Evolutionary conservation across 441 rosid genomes (phyloP).

Genomic region (Adansonia gregorii): DNA sequence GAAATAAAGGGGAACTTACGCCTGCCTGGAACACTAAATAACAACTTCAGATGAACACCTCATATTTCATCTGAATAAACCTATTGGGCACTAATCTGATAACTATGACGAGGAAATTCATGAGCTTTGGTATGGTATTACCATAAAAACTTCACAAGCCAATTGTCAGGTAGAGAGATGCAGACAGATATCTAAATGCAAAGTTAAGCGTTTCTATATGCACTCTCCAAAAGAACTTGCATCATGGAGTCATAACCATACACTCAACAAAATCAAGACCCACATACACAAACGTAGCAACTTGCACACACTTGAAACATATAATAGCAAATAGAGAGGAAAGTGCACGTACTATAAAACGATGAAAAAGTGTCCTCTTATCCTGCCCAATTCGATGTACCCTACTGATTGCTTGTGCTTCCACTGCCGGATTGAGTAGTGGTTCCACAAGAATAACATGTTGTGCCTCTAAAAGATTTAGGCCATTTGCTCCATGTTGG

Average conservation of each 20-base stretch:
- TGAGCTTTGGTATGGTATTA: background rate
- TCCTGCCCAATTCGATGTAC: slow-evolving; percentile 95
- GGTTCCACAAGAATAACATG: slow-evolving; percentile 97
- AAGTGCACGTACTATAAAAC: slow-evolving; percentile 66
- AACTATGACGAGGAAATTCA: background rate
- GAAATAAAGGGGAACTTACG: background rate
- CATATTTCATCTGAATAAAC: background rate
- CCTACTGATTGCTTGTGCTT: slow-evolving; percentile 95
- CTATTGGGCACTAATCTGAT: slow-evolving; percentile 4
- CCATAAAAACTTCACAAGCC: background rate
- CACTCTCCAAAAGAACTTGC: background rate
- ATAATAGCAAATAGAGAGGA: background rate
- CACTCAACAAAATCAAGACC: background rate
- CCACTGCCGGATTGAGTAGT: slow-evolving; percentile 91
- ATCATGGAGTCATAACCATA: background rate
- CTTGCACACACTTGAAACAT: background rate
- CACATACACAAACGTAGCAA: background rate
- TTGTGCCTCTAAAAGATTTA: slow-evolving; percentile 93
- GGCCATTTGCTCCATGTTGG: slow-evolving; percentile 98
- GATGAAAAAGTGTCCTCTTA: slow-evolving; percentile 78
- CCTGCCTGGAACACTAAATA: slow-evolving; percentile 4
- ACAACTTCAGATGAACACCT: slow-evolving; percentile 1
- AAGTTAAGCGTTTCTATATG: slow-evolving; percentile 1
- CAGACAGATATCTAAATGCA: background rate
- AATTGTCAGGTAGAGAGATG: background rate